phyloP scores from a whole-genome alignment of 2,329 filamentous ascomycete species.

The Exophiala viscosa region DNA sequence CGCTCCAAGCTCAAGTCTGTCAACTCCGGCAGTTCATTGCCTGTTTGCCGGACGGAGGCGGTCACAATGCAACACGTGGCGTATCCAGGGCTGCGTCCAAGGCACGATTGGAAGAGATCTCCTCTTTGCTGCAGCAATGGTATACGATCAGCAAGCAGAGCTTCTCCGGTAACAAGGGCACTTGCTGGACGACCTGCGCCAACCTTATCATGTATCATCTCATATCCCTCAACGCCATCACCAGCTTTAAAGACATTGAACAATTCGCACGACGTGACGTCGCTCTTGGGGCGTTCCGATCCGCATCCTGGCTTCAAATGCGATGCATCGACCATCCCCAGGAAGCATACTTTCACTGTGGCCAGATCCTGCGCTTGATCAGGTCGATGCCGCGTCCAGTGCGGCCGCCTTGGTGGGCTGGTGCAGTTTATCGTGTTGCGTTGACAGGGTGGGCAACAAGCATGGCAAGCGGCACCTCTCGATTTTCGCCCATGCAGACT shows the following conservation, averaged over 20 bases:
- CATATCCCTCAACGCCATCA: slow-evolving; percentile 65
- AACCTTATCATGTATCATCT: slow-evolving; percentile 68
- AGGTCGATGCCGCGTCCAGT: slow-evolving; percentile 57
- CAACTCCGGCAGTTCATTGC: slow-evolving; percentile 63
- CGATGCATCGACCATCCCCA: slow-evolving; percentile 61
- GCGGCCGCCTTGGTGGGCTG: slow-evolving; percentile 68
- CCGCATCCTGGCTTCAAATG: slow-evolving; percentile 55
- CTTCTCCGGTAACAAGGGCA: slow-evolving; percentile 51
- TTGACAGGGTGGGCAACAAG: slow-evolving; percentile 63
- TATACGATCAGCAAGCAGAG: slow-evolving; percentile 60
- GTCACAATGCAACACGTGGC: slow-evolving; percentile 41
- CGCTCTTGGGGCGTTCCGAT: slow-evolving; percentile 55
- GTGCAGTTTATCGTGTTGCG: slow-evolving; percentile 64
- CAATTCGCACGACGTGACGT: slow-evolving; percentile 60
- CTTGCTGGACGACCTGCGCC: slow-evolving; percentile 58
- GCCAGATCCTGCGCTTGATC: slow-evolving; percentile 62
- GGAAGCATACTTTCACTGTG: slow-evolving; percentile 64
- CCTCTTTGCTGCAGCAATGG: slow-evolving; percentile 63
- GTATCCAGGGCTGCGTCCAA: slow-evolving; percentile 60
- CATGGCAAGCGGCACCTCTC: slow-evolving; percentile 47
- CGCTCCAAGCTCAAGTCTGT: slow-evolving; percentile 62
- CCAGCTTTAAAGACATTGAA: slow-evolving; percentile 66
- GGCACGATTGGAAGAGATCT: slow-evolving; percentile 60
- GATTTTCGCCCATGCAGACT: slow-evolving; percentile 32
- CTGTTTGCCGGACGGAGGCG: slow-evolving; percentile 56